Evolutionary conservation across 306 rosid genomes (phyloP).

Genomic region (Albizia julibrissin): DNA sequence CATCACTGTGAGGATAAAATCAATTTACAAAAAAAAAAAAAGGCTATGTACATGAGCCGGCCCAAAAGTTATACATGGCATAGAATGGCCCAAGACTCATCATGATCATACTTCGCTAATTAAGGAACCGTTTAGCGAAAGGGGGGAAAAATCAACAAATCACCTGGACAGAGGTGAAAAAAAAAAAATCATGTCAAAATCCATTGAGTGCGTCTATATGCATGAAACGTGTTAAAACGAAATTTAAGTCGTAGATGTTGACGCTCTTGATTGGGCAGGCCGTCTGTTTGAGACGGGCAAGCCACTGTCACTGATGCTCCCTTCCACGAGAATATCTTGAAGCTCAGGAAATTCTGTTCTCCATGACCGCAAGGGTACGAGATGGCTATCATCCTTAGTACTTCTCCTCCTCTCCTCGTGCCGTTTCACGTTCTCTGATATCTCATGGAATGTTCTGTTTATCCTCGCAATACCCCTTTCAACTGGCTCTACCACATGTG

Average conservation of each 20-base stretch:
- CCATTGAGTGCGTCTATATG: background rate
- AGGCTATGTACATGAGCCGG: background rate
- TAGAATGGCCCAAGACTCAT: background rate
- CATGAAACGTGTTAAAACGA: slow-evolving; percentile 34
- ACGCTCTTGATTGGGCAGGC: slow-evolving; percentile 53
- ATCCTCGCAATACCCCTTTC: slow-evolving; percentile 90
- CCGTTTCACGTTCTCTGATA: slow-evolving; percentile 94
- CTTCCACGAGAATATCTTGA: slow-evolving; percentile 61
- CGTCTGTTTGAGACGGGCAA: slow-evolving; percentile 55
- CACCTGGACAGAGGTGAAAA: slow-evolving; percentile 19
- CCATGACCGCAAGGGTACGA: slow-evolving; percentile 78
- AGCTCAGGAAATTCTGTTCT: slow-evolving; percentile 68
- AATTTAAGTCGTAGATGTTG: slow-evolving; percentile 51
- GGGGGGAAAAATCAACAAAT: background rate
- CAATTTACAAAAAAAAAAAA: background rate
- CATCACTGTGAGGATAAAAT: background rate
- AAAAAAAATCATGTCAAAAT: slow-evolving; percentile 15
- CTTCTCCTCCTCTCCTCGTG: slow-evolving; percentile 73
- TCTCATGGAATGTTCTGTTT: slow-evolving; percentile 76
- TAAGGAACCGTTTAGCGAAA: background rate
- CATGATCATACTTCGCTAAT: background rate
- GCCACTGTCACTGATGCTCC: slow-evolving; percentile 91
- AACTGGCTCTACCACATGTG: slow-evolving; percentile 93
- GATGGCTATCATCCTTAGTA: slow-evolving; percentile 64
- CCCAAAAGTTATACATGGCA: background rate